Base-by-base conservation (phyloP, 1,284 basidiomycete species). In the Moesziomyces aphidis region DNA sequence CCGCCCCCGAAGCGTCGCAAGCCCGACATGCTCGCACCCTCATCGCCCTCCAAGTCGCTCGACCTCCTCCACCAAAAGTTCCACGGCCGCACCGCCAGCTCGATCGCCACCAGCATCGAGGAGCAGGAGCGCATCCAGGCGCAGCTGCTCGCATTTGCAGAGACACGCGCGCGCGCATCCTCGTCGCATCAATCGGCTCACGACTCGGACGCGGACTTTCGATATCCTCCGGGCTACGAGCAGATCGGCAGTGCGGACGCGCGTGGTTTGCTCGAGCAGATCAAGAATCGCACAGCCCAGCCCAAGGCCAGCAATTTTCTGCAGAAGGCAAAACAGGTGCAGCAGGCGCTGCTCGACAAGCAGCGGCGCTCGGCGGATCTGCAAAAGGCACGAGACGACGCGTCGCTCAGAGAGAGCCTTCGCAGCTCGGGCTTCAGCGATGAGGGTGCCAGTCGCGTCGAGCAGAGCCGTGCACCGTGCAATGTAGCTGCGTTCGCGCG, bases 321-420 rank as follows among this genome's bases (percentile, higher is more conserved):
- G 26, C 63, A 66, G 15, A 68, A 56, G 26, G 71, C 71, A 0
- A 68, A 73, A 19, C 54, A 68, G 52, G 71, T 69, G 7, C 71
- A 73, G 46, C 64, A 73, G 58, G 63, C 65, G 11, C 36, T 73
- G 31, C 45, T 69, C 13, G 65, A 68, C n/a, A 68, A 69, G 49
- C 71, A 73, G 21, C 54, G 55, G 28, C 34, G 44, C n/a, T 54
- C 50, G 6, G 64, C 49, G 8, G 50, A 67, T 4, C 28, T 54
- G 17, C 56, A 68, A 15, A 63, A 53, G 23, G 28, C 48, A 2
- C 39, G 59, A 34, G 47, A 57, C 5, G 53, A 73, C 34, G 64
- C 70, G 9, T 53, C 44, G 22, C 47, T 22, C 19, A 56, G 70
- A 22, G 64, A 73, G 34, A 55, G 50, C 11, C 19, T 51, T 6